Conservation (phyloP, 2,329 filamentous ascomycete species). For the Cladosporium sp. region DNA sequence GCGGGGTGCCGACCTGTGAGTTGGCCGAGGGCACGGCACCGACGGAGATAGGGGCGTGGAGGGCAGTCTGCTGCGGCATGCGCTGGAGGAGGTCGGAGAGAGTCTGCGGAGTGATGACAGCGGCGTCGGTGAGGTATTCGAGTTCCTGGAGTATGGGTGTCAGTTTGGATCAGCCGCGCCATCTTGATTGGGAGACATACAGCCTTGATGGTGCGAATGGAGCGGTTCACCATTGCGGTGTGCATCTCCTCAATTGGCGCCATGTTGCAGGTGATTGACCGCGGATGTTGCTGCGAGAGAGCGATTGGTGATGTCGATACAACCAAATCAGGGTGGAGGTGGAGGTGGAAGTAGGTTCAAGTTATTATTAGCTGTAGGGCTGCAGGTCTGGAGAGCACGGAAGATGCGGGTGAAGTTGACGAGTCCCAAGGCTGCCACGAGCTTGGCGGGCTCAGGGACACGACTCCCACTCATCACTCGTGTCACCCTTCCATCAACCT, state of each 20-base stretch:
- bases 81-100: constrained; percentile 71
- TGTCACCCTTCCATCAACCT: too few species aligned
- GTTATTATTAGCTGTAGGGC: too few species aligned
- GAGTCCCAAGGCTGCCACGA: too few species aligned
- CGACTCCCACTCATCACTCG: too few species aligned
- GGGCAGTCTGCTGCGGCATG: constrained; percentile 67
- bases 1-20: constrained; percentile 17
- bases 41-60: constrained; percentile 40
- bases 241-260: constrained; percentile 40
- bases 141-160: constrained; percentile 63
- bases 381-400: too few species aligned
- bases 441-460: too few species aligned
- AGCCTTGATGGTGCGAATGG: constrained; percentile 81
- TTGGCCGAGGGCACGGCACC: constrained; percentile 31
- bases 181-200: constrained; percentile 47
- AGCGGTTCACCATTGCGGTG: constrained; percentile 70
- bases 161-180: constrained; percentile 4
- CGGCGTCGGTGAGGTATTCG: constrained; percentile 79
- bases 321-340: too few species aligned
- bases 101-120: constrained; percentile 69
- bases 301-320: too few species aligned
- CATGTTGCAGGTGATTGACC: constrained; percentile 23
- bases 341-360: too few species aligned
- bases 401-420: too few species aligned
- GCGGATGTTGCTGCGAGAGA: too few species aligned